These are phyloP conservation scores for Aspergillus bertholletiae DNA, from an alignment of 495 filamentous ascomycete species.

Conservation along the genomic window DNA sequence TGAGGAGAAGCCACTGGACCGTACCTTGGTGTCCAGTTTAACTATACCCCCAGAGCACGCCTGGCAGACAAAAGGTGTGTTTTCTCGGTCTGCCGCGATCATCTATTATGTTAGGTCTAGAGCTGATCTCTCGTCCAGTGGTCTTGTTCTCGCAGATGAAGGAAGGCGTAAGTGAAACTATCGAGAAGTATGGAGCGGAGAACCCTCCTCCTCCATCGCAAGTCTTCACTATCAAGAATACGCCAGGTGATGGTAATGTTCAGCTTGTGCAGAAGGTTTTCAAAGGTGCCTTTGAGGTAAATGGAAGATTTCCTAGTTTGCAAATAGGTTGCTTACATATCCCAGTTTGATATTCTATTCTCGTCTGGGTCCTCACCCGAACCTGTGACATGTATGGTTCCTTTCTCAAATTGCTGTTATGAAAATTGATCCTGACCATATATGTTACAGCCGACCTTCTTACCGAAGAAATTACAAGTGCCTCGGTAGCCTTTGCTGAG, in stretches of 20 bases:
- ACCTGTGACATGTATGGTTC: conserved; percentile 50
- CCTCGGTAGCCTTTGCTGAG: conserved; percentile 64
- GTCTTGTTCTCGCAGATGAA: conserved; percentile 78
- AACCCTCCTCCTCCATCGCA: conserved; percentile 78
- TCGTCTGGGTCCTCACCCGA: conserved; percentile 70
- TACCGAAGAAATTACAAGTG: conserved; percentile 61
- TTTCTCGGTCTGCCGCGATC: background rate
- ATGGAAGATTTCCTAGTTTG: background rate
- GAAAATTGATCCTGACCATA: conserved; percentile 24
- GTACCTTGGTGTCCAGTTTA: conserved; percentile 69
- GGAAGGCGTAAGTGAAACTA: conserved; percentile 62
- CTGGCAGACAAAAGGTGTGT: conserved; percentile 80
- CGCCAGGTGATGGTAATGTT: conserved; percentile 69
- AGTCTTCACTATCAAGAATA: conserved; percentile 72
- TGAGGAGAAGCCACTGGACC: conserved; percentile 69
- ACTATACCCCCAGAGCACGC: conserved; percentile 62
- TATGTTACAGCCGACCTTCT: conserved; percentile 57
- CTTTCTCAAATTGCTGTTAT: background rate
- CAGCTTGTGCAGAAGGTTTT: conserved; percentile 94
- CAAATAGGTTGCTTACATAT: conserved; percentile 12
- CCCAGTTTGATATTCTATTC: conserved; percentile 85
- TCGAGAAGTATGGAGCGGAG: conserved; percentile 68
- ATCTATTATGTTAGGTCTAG: background rate
- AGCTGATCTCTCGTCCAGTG: conserved; percentile 28
- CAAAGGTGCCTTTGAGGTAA: conserved; percentile 76